Evolutionary conservation across 2,329 filamentous ascomycete genomes (phyloP).

Genomic region (Diplodia corticola): DNA sequence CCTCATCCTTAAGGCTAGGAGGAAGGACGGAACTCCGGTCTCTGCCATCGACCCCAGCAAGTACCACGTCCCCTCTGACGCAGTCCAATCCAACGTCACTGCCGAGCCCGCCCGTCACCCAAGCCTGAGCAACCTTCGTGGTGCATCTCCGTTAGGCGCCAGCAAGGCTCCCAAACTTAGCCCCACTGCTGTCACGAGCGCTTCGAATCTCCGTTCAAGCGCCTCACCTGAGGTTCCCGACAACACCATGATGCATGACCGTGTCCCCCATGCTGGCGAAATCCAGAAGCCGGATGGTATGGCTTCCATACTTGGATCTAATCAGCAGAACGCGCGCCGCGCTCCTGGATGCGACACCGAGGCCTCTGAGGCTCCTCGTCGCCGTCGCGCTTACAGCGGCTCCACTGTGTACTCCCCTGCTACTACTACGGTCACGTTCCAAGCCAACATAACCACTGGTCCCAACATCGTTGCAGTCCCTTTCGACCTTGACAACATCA

Average conservation of each 20-base stretch:
- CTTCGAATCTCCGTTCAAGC: neutral
- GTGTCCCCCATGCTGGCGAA: neutral
- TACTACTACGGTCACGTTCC: neutral
- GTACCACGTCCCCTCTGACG: neutral
- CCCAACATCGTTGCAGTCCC: neutral
- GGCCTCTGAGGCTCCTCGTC: neutral
- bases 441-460: neutral
- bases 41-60: neutral
- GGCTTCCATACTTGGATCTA: neutral
- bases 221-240: neutral
- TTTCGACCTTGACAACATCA: slow-evolving; percentile 2
- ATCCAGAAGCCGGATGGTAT: neutral
- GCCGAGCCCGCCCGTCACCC: neutral
- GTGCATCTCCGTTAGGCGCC: neutral
- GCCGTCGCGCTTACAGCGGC: neutral
- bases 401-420: neutral
- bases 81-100: neutral
- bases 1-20: neutral
- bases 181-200: neutral
- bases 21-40: neutral
- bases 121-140: neutral
- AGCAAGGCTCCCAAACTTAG: neutral
- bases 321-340: neutral
- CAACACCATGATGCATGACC: neutral
- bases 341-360: neutral